A percentile compares a stretch with the other conserved stretches of the same genome.
phyloP scores from a whole-genome alignment of 2,329 filamentous ascomycete genomes.

The Fusarium chuoi region DNA sequence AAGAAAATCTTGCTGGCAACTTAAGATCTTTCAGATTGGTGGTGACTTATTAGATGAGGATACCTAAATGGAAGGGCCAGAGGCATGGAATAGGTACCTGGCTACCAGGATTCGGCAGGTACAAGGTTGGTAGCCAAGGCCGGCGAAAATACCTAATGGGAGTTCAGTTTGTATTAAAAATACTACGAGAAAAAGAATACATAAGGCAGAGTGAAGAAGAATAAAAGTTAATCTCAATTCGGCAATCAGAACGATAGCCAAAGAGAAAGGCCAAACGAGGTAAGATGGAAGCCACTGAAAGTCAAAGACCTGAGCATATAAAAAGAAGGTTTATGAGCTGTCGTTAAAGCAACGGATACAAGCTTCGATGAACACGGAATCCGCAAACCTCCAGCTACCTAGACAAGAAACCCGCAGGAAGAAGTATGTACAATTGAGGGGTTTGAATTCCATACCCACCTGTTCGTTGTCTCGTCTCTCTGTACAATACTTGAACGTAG shows the following conservation, averaged over 20 bases:
- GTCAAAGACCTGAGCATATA: background rate
- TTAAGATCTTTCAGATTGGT: background rate
- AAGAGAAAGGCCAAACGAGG: background rate
- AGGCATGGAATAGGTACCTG: slow-evolving; percentile 9
- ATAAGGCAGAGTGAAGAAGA: background rate
- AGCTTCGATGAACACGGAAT: background rate
- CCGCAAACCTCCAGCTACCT: too few relatives aligned
- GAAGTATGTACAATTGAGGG: background rate
- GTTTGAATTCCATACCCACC: background rate
- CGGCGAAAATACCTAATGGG: background rate
- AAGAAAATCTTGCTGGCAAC: slow-evolving; percentile 3
- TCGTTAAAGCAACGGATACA: slow-evolving; percentile 16
- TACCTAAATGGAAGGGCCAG: slow-evolving; percentile 32
- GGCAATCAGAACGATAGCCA: background rate
- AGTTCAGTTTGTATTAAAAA: background rate
- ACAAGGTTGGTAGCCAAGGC: slow-evolving; percentile 13
- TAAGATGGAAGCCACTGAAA: background rate
- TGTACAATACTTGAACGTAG: slow-evolving; percentile 2
- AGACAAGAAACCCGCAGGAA: background rate
- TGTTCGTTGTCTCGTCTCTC: background rate
- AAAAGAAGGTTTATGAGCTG: slow-evolving; percentile 13
- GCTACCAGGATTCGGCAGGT: background rate
- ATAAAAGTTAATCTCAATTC: slow-evolving; percentile 1
- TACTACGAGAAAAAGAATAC: background rate
- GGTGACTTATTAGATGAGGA: slow-evolving; percentile 26